A percentile compares a stretch with the other conserved stretches of the same genome.
These are phyloP conservation scores for Boletus speciosus DNA, from an alignment of 768 basidiomycete genomes.

Conservation along the genomic window DNA sequence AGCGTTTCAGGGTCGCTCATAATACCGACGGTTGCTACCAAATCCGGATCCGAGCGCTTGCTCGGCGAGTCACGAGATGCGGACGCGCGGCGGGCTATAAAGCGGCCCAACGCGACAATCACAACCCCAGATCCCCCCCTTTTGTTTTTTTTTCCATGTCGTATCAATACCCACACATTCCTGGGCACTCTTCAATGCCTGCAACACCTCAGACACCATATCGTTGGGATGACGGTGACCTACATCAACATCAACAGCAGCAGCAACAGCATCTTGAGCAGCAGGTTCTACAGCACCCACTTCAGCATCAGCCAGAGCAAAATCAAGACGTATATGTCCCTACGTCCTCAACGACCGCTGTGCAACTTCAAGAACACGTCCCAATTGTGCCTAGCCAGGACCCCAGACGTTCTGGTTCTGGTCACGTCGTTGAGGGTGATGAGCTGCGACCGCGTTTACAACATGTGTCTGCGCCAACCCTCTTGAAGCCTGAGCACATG, in stretches of 20 bases:
- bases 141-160: constrained; percentile 40
- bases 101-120: constrained; percentile 25
- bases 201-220: constrained; percentile 43
- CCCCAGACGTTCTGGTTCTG: constrained; percentile 17
- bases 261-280: constrained; percentile 37
- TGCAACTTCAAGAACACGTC: constrained; percentile 27
- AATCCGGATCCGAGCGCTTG: constrained; percentile 18
- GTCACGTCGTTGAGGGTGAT: constrained; percentile 23
- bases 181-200: constrained; percentile 47
- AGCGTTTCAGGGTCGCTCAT: constrained; percentile 5
- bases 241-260: constrained; percentile 18
- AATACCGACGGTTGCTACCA: not conserved
- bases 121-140: constrained; percentile 15
- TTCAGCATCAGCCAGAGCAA: constrained; percentile 34
- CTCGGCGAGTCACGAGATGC: constrained; percentile 25
- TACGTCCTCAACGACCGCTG: constrained; percentile 10
- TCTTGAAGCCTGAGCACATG: constrained; percentile 28
- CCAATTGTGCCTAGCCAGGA: constrained; percentile 32
- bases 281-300: constrained; percentile 38
- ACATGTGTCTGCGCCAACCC: constrained; percentile 19
- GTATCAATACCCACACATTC: constrained; percentile 45
- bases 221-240: constrained; percentile 42
- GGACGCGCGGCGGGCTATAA: constrained; percentile 25
- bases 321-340: constrained; percentile 22
- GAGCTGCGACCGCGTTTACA: constrained; percentile 22